Conservation (phyloP, 768 basidiomycete genomes). For the Lactarius hatsudake region DNA sequence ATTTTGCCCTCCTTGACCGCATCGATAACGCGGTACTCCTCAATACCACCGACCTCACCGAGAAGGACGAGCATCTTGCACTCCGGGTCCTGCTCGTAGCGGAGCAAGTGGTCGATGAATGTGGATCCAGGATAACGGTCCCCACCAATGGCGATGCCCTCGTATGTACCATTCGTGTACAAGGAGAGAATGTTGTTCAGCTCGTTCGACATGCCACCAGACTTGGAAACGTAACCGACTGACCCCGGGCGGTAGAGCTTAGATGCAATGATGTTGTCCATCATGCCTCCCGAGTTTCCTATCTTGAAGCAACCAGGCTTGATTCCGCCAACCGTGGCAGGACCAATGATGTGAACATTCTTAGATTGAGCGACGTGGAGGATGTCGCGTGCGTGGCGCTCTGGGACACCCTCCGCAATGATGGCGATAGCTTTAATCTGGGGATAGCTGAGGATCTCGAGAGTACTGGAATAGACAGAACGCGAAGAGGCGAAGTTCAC, state of each 20-base stretch:
- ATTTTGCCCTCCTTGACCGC: conserved; percentile 92
- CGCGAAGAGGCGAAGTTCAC: conserved; percentile 97
- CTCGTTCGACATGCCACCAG: conserved; percentile 99
- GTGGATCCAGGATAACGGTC: conserved; percentile 98
- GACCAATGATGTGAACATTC: conserved; percentile 90
- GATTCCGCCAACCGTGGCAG: conserved; percentile 98
- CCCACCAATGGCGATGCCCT: conserved; percentile 99
- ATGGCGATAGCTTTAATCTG: conserved; percentile 78
- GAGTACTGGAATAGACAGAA: conserved; percentile 90
- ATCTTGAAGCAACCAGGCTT: conserved; percentile 99
- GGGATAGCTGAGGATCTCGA: conserved; percentile 79
- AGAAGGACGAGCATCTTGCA: conserved; percentile 99
- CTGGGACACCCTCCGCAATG: conserved; percentile 99
- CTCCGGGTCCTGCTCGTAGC: conserved; percentile 94
- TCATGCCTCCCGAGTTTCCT: conserved; percentile 99
- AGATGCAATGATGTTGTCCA: conserved; percentile 99
- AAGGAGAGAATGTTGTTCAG: conserved; percentile 99
- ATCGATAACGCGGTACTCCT: conserved; percentile 98
- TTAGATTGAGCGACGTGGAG: conserved; percentile 83
- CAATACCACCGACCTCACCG: conserved; percentile 97
- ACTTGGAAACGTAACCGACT: conserved; percentile 99
- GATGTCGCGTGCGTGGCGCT: conserved; percentile 95
- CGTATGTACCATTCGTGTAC: conserved; percentile 96
- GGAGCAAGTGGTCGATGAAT: conserved; percentile 97
- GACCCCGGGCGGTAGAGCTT: conserved; percentile 98